A percentile compares a stretch with the other conserved stretches of the same genome.
Evolutionary conservation across 2,329 filamentous ascomycete genomes (phyloP).

Genomic region (Exophiala aquamarina): DNA sequence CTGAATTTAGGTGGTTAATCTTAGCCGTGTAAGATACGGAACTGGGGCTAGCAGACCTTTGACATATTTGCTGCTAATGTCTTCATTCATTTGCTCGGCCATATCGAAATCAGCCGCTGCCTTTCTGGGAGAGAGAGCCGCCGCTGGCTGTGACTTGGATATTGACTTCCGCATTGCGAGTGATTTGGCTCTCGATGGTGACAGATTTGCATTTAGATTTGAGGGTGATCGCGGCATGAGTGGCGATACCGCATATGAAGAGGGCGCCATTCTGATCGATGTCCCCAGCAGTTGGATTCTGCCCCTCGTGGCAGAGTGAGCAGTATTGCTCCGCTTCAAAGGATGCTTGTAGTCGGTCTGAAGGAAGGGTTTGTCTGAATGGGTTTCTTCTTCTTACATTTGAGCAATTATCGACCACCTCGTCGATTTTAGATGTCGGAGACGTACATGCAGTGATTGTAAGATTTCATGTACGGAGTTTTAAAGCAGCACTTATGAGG

Average conservation of each 20-base stretch:
- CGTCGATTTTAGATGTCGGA: too few relatives aligned
- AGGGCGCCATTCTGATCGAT: constrained; percentile 12
- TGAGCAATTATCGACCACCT: too few relatives aligned
- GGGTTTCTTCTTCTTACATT: too few relatives aligned
- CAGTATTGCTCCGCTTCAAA: background rate
- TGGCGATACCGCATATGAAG: constrained; percentile 44
- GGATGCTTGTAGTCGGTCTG: background rate
- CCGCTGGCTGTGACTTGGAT: constrained; percentile 21
- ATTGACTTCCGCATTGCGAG: constrained; percentile 34
- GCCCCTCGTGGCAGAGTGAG: background rate
- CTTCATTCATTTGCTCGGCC: constrained; percentile 77
- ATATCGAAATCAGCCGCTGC: constrained; percentile 40
- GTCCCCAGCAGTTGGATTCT: constrained; percentile 4
- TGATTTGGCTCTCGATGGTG: constrained; percentile 36
- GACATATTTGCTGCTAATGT: constrained; percentile 83
- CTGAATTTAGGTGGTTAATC: constrained; percentile 41
- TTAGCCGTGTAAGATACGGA: constrained; percentile 1
- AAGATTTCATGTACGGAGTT: too few relatives aligned
- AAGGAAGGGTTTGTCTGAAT: too few relatives aligned
- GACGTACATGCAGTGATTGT: too few relatives aligned
- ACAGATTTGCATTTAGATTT: constrained; percentile 33
- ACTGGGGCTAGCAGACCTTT: constrained; percentile 59
- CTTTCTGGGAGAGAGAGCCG: constrained; percentile 19
- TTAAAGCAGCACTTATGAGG: too few relatives aligned
- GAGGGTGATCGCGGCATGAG: constrained; percentile 40